Base-by-base conservation (phyloP, 495 filamentous ascomycete species). In the Rhizodiscina lignyota region DNA sequence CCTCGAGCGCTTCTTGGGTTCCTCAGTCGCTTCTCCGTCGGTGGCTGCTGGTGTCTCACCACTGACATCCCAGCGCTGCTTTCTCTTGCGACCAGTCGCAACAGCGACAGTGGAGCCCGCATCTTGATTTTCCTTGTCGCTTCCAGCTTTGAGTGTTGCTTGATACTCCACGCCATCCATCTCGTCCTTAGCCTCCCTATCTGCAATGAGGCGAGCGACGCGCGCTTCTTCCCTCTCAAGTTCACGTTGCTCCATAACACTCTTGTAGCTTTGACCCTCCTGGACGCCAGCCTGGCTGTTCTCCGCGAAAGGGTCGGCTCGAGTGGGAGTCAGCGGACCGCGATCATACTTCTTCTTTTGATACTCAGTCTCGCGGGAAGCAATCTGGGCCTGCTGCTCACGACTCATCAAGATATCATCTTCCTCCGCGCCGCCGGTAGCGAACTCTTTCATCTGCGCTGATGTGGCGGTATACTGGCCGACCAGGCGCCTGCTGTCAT, bases 391-490 rank as follows among this genome's bases (percentile, higher is more conserved):
- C 53, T 79, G 74, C 60, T 89, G 79, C 60, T 94, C 89, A 51
- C 83, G 77, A 21, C 77, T 79, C 23, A 83, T 64, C 41, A 99
- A 63, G 10, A 84, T 79, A 50, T 99, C 91, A 43, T 89, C 86
- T 55, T 94, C 87, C 17, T 83, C 83, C 28, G 81, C 80, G 40
- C 68, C 71, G 32, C 84, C 83, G 30, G 64, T 73, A 5, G 87
- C 82, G 60, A 94, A 87, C 64, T 99, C 91, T 54, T 93, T 82
- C 54, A 96, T 81, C 62, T 94, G 82, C 35, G 75, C 72, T 45
- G 70, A 74, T 12, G 85, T 83, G 15, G 91, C 91, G 10, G 91
- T 99, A 58, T 96, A 99, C 58, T 99, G 91, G 39, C 86, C 91
- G 20, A 96, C 84, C 39, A 99, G 63, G 46, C 79, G 72, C 50